Percentiles rank a stretch among this genome's conserved stretches.
phyloP scores from a whole-genome alignment of 2,329 filamentous ascomycete genomes.

The Blastomyces emzantsi region DNA sequence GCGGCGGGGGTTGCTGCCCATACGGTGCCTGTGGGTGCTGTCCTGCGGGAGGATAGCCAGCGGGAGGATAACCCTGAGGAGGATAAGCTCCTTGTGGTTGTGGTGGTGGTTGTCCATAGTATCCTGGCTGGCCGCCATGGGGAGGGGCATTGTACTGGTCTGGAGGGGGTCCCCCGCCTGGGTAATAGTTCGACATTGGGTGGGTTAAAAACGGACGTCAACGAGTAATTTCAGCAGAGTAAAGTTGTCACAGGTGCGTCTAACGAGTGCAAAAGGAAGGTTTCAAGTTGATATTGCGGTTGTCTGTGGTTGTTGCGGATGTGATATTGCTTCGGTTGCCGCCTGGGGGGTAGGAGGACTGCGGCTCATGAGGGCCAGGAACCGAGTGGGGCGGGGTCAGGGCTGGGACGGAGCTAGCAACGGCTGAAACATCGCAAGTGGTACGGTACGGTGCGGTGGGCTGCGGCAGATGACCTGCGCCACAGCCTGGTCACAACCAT shows the following conservation, averaged over 20 bases:
- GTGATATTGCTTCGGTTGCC: neutral
- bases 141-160: conserved; percentile 8
- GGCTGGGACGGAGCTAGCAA: no score
- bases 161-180: conserved; percentile 12
- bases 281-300: neutral
- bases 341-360: neutral
- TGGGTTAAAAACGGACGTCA: neutral
- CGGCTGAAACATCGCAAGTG: no score
- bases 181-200: conserved; percentile 13
- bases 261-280: neutral
- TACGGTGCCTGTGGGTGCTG: conserved; percentile 13
- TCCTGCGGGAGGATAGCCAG: conserved; percentile 15
- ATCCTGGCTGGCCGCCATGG: conserved; percentile 8
- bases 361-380: neutral
- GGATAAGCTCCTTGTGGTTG: conserved; percentile 17
- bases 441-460: no score
- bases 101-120: conserved; percentile 6
- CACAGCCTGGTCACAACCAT: no score
- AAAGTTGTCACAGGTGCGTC: neutral
- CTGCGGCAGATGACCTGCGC: no score
- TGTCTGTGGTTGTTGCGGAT: neutral
- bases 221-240: neutral
- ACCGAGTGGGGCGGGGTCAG: neutral
- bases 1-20: conserved; percentile 12
- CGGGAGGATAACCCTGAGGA: conserved; percentile 14